phyloP scores from a whole-genome alignment of 495 filamentous ascomycete species.

The Annulohypoxylon bovei region DNA sequence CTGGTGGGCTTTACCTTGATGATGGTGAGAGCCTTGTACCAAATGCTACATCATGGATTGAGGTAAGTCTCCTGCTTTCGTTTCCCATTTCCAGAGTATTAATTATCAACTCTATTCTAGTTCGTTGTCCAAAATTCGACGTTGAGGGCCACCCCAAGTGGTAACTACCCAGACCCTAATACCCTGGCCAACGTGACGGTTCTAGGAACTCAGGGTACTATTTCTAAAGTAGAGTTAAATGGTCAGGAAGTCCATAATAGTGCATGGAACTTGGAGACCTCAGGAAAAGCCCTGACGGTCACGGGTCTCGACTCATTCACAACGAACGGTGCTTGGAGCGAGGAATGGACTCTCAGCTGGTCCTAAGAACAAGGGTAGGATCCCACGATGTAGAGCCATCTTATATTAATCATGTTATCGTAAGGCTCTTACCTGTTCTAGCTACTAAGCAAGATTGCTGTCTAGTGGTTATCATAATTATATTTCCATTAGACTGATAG shows the following conservation, averaged over 20 bases:
- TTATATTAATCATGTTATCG: neutral
- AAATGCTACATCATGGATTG: constrained; percentile 64
- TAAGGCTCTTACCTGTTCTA: neutral
- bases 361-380: constrained; percentile 32
- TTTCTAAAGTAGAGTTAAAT: constrained; percentile 63
- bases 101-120: constrained; percentile 36
- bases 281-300: constrained; percentile 59
- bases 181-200: constrained; percentile 72
- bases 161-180: constrained; percentile 69
- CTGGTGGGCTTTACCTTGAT: constrained; percentile 79
- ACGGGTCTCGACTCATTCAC: constrained; percentile 62
- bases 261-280: constrained; percentile 61
- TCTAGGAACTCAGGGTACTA: constrained; percentile 63
- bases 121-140: constrained; percentile 61
- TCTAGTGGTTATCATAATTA: constrained; percentile 3
- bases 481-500: neutral
- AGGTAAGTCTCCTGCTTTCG: constrained; percentile 50
- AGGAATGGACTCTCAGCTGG: constrained; percentile 70
- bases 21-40: constrained; percentile 80
- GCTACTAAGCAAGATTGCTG: neutral
- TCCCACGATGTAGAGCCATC: neutral
- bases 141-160: constrained; percentile 59
- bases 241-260: constrained; percentile 51
- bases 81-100: neutral
- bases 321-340: constrained; percentile 62